These are phyloP conservation scores for Pythium chondricola DNA, from an alignment of 352 stramenopile species.

Conservation along the genomic window DNA sequence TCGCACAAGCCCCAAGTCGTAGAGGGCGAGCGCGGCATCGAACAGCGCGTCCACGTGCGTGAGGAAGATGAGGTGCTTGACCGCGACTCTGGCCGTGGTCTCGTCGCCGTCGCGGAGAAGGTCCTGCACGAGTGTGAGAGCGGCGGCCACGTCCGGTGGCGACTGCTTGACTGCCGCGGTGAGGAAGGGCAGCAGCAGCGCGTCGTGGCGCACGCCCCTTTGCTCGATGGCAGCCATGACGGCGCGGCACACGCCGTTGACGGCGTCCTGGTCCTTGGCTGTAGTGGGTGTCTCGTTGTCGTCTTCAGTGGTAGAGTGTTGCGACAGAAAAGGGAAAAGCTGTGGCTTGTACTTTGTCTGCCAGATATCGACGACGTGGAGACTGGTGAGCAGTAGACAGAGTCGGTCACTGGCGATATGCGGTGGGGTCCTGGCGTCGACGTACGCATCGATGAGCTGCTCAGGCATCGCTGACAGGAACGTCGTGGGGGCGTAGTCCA, in stretches of 20 bases:
- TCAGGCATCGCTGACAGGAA: constrained; percentile 34
- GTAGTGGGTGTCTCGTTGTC: background rate
- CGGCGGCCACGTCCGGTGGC: constrained; percentile 38
- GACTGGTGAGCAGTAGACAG: constrained; percentile 69
- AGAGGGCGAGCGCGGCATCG: constrained; percentile 56
- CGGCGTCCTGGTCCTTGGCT: constrained; percentile 21
- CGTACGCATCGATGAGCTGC: constrained; percentile 26
- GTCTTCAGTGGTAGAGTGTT: background rate
- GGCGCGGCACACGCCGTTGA: constrained; percentile 47
- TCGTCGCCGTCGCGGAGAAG: constrained; percentile 18
- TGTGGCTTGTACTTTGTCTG: constrained; percentile 51
- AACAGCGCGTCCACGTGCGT: constrained; percentile 62
- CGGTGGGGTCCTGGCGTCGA: constrained; percentile 20
- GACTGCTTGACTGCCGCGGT: constrained; percentile 63
- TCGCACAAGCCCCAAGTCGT: constrained; percentile 59
- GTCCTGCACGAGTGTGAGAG: constrained; percentile 31
- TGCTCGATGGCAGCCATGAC: constrained; percentile 28
- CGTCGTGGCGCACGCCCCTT: constrained; percentile 10
- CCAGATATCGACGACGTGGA: constrained; percentile 67
- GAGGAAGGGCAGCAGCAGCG: constrained; percentile 56
- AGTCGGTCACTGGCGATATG: constrained; percentile 59
- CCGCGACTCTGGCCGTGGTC: constrained; percentile 32
- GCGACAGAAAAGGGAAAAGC: constrained; percentile 23
- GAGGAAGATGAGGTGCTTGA: constrained; percentile 74
- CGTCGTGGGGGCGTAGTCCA: constrained; percentile 42